Percentiles rank a stretch among this genome's conserved stretches.
phyloP scores from a whole-genome alignment of 768 basidiomycete genomes.

The Phaeotremella skinneri region DNA sequence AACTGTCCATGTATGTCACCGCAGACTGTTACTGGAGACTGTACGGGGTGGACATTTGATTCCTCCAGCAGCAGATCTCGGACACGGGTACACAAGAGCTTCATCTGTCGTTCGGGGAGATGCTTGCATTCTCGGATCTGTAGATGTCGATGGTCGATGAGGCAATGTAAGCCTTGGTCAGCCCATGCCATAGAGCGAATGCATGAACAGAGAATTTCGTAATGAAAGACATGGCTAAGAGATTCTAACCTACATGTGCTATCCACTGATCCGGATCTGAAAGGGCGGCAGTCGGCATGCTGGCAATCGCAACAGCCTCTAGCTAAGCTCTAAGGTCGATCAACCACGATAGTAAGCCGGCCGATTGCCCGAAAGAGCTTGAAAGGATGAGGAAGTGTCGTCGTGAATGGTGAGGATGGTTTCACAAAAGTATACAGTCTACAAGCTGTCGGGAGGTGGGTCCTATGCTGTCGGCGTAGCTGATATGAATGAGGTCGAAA shows the following conservation, averaged over 20 bases:
- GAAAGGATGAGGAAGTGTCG: no score
- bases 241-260: constrained; percentile 40
- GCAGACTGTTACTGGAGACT: constrained; percentile 55
- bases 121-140: constrained; percentile 53
- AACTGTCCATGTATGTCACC: constrained; percentile 99
- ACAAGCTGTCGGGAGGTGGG: no score
- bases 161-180: not conserved
- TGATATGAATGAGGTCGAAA: not conserved
- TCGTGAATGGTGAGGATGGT: no score
- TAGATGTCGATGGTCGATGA: not conserved
- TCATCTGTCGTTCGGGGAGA: constrained; percentile 53
- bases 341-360: no score
- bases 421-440: no score
- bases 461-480: no score
- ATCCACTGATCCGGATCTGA: constrained; percentile 52
- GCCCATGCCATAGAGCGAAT: not conserved
- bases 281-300: constrained; percentile 19
- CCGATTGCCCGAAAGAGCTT: no score
- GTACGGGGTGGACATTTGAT: constrained; percentile 55
- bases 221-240: not conserved
- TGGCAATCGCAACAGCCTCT: no score
- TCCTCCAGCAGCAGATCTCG: constrained; percentile 54
- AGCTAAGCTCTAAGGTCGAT: no score
- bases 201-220: not conserved
- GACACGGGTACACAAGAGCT: constrained; percentile 50